phyloP scores from a whole-genome alignment of 192 early-diverging fungal species.

The Coemansia biformis region DNA sequence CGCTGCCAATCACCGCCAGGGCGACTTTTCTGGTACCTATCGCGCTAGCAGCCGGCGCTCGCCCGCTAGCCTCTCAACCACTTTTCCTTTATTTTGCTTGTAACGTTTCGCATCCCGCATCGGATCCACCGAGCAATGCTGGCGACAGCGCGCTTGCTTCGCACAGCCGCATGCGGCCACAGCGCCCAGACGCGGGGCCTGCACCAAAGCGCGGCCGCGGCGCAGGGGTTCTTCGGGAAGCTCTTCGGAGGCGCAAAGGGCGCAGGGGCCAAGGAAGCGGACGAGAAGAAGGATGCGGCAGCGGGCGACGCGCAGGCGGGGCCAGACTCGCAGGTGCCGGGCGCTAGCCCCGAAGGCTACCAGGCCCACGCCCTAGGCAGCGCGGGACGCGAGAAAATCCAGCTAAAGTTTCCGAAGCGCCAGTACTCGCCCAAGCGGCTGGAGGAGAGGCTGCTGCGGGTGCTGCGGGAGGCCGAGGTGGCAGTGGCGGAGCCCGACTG shows the following conservation, averaged over 20 bases:
- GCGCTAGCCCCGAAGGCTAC: too few species aligned
- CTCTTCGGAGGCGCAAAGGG: constrained; percentile 28
- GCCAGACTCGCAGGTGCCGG: too few species aligned
- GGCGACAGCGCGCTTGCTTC: not conserved
- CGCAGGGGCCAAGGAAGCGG: constrained; percentile 4
- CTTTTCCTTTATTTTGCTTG: too few species aligned
- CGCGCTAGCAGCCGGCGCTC: too few species aligned
- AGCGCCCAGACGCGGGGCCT: constrained; percentile 2
- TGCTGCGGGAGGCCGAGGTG: constrained; percentile 14
- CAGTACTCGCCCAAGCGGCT: constrained; percentile 13
- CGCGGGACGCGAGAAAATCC: not conserved
- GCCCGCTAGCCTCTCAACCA: too few species aligned
- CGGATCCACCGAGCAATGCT: not conserved
- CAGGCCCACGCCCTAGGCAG: not conserved
- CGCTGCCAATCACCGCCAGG: too few species aligned
- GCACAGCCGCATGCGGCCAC: too few species aligned
- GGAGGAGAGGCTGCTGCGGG: constrained; percentile 9
- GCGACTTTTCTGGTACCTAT: too few species aligned
- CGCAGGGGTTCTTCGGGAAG: constrained; percentile 18
- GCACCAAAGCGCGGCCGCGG: constrained; percentile 19
- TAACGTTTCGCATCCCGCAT: too few species aligned
- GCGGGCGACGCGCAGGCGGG: not conserved
- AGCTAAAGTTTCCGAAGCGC: constrained; percentile 28
- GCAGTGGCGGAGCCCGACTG: constrained; percentile 18
- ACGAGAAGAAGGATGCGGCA: not conserved